Base-by-base conservation (phyloP, 208 protist species). In the Zelonia costaricensis region DNA sequence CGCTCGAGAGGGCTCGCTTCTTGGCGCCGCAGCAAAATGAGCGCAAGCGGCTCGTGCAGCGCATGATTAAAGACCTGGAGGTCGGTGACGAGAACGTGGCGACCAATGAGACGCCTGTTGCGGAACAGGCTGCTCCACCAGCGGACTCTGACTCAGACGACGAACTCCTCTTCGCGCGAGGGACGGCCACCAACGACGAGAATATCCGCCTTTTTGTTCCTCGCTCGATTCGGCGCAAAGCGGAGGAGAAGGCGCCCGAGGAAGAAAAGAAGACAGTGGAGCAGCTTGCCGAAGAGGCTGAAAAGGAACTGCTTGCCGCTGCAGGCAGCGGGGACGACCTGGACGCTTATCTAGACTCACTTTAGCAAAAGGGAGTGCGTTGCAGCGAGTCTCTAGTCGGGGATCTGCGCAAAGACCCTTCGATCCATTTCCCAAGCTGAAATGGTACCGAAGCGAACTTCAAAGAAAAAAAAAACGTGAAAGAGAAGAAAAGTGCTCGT, bases 21-120 rank as follows among this genome's bases (percentile, higher is more conserved):
- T 56, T 89, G 16, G 27, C 82, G n/a, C 82, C 86, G 10, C 82
- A 81, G 30, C 86, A 93, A 71, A 81, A 77, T 16, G 80, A 88
- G 62, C 47, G 82, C 36, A 89, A 93, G 62, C 70, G 78, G 7
- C 57, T 88, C 16, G 82, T 93, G 1, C 52, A 69, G 7, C 55
- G 73, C 13, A 86, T 90, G 78, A 35, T 90, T 30, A 35, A n/a
- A 16, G 76, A 77, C 23, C 57, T 83, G 18, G 59, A 69, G 22
- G 54, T 60, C 3, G 40, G 9, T 1, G 36, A 64, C 8, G 59
- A 67, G 9, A 35, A 44, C 1, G 51, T 58, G 7, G 20, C 47
- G 5, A 52, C 52, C 30, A 22, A 39, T 2, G 27, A 39, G 33
- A 20, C 28, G 2, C 18, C 25, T n/a, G n/a, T 38, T 12, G 12